These are phyloP conservation scores for Saccharomyces pastorianus DNA, from an alignment of 1,139 yeast species.

Conservation along the genomic window DNA sequence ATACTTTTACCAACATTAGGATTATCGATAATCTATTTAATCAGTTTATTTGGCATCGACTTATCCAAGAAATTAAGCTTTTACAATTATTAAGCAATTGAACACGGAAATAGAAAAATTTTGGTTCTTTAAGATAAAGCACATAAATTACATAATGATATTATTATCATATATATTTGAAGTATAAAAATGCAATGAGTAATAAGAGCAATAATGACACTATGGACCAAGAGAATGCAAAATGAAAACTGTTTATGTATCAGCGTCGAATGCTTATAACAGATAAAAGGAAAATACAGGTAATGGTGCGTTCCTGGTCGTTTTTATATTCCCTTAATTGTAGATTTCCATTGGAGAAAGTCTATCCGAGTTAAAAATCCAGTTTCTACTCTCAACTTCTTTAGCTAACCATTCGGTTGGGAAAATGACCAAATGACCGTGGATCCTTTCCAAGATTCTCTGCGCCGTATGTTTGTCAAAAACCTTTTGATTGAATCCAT, in stretches of 20 bases:
- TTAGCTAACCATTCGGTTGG: slow-evolving; percentile 86
- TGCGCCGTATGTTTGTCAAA: slow-evolving; percentile 75
- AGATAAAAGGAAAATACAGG: not conserved
- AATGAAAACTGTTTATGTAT: not conserved
- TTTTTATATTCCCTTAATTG: slow-evolving; percentile 38
- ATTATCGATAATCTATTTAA: slow-evolving; percentile 48
- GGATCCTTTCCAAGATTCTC: slow-evolving; percentile 60
- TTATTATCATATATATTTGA: not conserved
- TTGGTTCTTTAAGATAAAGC: not conserved
- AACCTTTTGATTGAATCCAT: slow-evolving; percentile 40
- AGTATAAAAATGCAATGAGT: slow-evolving; percentile 1
- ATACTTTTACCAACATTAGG: slow-evolving; percentile 51
- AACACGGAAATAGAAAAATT: not conserved
- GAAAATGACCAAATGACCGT: slow-evolving; percentile 82
- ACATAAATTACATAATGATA: slow-evolving; percentile 1
- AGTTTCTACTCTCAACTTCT: slow-evolving; percentile 83
- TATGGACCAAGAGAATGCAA: not conserved
- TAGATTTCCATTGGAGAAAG: slow-evolving; percentile 93
- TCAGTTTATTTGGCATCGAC: slow-evolving; percentile 59
- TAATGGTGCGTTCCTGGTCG: not conserved
- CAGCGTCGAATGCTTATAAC: not conserved
- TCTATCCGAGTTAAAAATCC: slow-evolving; percentile 92
- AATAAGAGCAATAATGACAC: not conserved
- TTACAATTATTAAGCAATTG: slow-evolving; percentile 9
- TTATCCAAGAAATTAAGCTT: slow-evolving; percentile 22